Evolutionary conservation across 192 early-diverging fungal genomes (phyloP).

Genomic region (Coemansia sp.): DNA sequence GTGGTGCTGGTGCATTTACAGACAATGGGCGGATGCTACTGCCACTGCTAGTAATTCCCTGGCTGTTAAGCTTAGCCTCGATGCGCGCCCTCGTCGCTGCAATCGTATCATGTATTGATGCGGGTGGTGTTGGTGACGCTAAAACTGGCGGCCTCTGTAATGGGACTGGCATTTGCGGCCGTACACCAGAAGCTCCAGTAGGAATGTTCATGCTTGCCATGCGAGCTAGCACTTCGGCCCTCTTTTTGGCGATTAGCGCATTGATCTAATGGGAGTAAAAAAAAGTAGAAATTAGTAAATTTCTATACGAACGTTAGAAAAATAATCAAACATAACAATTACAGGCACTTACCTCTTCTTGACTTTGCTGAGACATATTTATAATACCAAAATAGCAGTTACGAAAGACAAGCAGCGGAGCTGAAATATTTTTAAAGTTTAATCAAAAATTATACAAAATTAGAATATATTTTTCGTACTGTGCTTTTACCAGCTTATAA

Average conservation of each 20-base stretch:
- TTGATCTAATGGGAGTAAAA: constrained; percentile 19
- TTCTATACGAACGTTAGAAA: background rate
- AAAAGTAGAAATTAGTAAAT: background rate
- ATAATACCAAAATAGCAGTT: too few relatives aligned
- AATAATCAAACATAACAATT: background rate
- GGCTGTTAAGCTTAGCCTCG: constrained; percentile 25
- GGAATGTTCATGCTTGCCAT: constrained; percentile 59
- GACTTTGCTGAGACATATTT: background rate
- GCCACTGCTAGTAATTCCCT: constrained; percentile 5
- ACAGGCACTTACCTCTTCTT: constrained; percentile 4
- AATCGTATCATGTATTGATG: constrained; percentile 29
- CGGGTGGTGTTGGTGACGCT: constrained; percentile 9
- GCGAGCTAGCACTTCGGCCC: constrained; percentile 62
- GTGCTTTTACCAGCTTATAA: background rate
- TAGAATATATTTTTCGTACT: background rate
- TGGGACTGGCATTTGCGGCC: background rate
- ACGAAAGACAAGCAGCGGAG: too few relatives aligned
- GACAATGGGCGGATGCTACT: background rate
- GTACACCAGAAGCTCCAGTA: background rate
- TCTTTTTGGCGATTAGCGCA: constrained; percentile 54
- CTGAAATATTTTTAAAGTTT: too few relatives aligned
- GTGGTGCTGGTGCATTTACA: background rate
- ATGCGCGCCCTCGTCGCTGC: constrained; percentile 37
- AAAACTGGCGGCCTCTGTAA: constrained; percentile 4
- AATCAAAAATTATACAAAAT: background rate